Evolutionary conservation across 2,329 filamentous ascomycete species (phyloP), one percentile per base, ranked within the genome.

Genomic region (Fonsecaea multimorphosa): DNA sequence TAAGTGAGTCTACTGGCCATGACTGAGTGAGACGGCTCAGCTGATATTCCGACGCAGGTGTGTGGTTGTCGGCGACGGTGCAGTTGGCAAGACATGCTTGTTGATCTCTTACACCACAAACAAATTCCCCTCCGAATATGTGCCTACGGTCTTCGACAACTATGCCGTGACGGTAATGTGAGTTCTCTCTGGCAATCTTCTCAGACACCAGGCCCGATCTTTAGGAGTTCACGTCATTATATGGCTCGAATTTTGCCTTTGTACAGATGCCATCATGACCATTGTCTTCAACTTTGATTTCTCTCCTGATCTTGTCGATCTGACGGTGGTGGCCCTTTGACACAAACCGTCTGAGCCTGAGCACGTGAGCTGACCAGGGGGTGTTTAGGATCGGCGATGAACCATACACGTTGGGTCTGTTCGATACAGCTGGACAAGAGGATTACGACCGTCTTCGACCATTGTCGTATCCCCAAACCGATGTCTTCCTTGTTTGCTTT

Each of bases 101-200:
- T 88, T 99, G 78, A 99, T 99, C 83, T 96, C 92, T 79, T 99
- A 99, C 83, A 99, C 95, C 71, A 99, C 95, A 71, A 99, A 99
- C 86, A 98, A 98, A 77, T 99, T 99, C 80, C 95, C 95, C 38
- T 97, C 93, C 75, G 95, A 99, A 93, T 99, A 99, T 80, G 95
- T 99, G 65, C 95, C 95, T 59, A 99, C 95, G 32, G 95, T 99
- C 71, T 99, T 99, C 81, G 95, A 99, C 81, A 99, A 99, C 83
- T 99, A 99, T 86, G 95, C 95, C 65, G 95, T 99, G 78, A 99
- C 95, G 72, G 95, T 99, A 73, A 99, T 99, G 95, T 97, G 86
- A 89, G 93, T 73, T 34, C 58, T 52, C 22, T 27, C 19, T 22
- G 31, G 3, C 22, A 8, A 24, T 49, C 19, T 49, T 49, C 12